phyloP scores from a whole-genome alignment of 179 eudicot genomes.

The Dionaea muscipula region DNA sequence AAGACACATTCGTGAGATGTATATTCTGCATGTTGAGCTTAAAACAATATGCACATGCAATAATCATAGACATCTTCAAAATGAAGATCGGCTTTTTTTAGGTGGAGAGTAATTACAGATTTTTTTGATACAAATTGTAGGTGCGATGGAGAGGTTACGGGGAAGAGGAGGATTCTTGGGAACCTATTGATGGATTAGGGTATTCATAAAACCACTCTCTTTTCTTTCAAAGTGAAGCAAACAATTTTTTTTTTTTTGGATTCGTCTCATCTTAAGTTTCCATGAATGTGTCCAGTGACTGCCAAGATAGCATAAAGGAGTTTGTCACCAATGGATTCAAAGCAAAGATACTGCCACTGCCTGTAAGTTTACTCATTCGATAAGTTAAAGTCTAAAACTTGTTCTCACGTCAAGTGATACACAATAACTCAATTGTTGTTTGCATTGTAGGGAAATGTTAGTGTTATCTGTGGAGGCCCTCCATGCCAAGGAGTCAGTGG shows the following conservation, averaged over 20 bases:
- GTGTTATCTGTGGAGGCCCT: conserved; percentile 74
- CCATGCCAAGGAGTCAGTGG: conserved; percentile 95
- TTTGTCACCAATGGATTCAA: conserved; percentile 43
- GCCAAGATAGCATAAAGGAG: conserved; percentile 37
- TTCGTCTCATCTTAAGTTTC: too few species aligned
- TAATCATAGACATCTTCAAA: too few species aligned
- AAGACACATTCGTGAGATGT: too few species aligned
- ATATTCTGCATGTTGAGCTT: too few species aligned
- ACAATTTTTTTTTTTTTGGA: too few species aligned
- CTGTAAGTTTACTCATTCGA: conserved; percentile 30
- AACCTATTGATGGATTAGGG: conserved; percentile 64
- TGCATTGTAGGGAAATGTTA: conserved; percentile 45
- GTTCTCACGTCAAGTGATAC: background rate
- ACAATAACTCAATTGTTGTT: background rate
- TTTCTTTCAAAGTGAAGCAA: too few species aligned
- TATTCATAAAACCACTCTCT: conserved; percentile 13
- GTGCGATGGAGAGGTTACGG: conserved; percentile 82
- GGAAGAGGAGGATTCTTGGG: conserved; percentile 61
- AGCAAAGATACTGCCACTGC: conserved; percentile 54
- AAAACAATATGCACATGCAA: too few species aligned
- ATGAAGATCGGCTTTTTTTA: too few species aligned
- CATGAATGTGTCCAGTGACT: conserved; percentile 33
- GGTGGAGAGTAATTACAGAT: too few species aligned
- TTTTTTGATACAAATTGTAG: conserved; percentile 16
- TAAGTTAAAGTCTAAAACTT: background rate